phyloP scores from a whole-genome alignment of 1,139 yeast genomes.

The Suhomyces kunorum region DNA sequence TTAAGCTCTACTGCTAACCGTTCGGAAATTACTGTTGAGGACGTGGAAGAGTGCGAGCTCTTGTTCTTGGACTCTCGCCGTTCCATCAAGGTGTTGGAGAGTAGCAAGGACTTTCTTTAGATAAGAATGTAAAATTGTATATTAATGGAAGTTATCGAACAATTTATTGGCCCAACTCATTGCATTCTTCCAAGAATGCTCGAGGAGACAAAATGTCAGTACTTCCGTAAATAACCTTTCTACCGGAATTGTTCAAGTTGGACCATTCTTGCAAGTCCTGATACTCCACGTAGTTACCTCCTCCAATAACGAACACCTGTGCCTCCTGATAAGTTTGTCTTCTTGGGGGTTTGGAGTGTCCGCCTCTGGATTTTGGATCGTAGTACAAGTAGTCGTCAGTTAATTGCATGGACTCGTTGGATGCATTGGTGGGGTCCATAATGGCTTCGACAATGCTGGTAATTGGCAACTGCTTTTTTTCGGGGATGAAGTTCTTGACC shows the following conservation, averaged over 20 bases:
- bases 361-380: constrained; percentile 90
- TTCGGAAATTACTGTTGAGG: constrained; percentile 64
- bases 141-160: constrained; percentile 4
- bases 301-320: constrained; percentile 90
- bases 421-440: constrained; percentile 75
- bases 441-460: constrained; percentile 89
- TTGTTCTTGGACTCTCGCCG: constrained; percentile 88
- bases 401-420: constrained; percentile 58
- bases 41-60: constrained; percentile 82
- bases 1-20: constrained; percentile 76
- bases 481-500: constrained; percentile 83
- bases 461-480: constrained; percentile 81
- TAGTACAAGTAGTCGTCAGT: constrained; percentile 90
- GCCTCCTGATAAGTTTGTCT: constrained; percentile 81
- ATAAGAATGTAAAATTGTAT: constrained; percentile 9
- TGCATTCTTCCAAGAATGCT: constrained; percentile 74
- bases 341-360: constrained; percentile 85
- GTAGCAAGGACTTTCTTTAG: constrained; percentile 49
- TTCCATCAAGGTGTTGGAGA: constrained; percentile 75
- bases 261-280: constrained; percentile 91
- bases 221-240: constrained; percentile 77
- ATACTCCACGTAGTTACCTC: constrained; percentile 93
- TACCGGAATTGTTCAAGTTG: constrained; percentile 42
- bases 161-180: constrained; percentile 46
- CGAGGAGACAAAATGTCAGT: constrained; percentile 78